Evolutionary conservation across 208 protist genomes (phyloP).

Genomic region (Leishmania aethiopica): DNA sequence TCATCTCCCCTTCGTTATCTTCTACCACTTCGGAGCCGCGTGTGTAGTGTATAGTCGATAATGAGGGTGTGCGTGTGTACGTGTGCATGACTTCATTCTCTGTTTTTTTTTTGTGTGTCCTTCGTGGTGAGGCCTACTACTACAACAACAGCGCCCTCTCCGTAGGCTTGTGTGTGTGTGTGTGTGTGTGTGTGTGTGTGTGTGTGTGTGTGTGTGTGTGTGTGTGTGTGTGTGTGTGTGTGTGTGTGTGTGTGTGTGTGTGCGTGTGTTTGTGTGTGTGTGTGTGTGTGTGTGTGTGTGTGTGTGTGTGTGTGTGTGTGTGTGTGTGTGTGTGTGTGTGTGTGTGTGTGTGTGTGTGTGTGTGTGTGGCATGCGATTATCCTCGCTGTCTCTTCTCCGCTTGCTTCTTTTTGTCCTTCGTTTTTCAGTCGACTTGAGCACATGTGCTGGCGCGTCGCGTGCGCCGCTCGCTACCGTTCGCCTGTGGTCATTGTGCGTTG

Average conservation of each 20-base stretch:
- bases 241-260: background rate
- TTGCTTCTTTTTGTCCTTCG: conserved; percentile 5
- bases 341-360: conserved; percentile 5
- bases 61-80: background rate
- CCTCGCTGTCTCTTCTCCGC: conserved; percentile 1
- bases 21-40: background rate
- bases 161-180: background rate
- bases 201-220: conserved; percentile 3
- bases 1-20: background rate
- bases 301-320: background rate
- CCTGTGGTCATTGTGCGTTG: background rate
- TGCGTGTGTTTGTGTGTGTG: background rate
- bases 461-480: background rate
- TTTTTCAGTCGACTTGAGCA: background rate
- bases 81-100: background rate
- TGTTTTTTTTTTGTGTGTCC: background rate
- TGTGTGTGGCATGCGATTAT: background rate
- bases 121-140: background rate
- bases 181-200: conserved; percentile 1
- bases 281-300: background rate
- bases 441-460: background rate
- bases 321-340: conserved; percentile 1
- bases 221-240: conserved; percentile 3
- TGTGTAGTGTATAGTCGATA: background rate
- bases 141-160: background rate